Evolutionary conservation across 805 yeast genomes (phyloP), one percentile per base, ranked within the genome.

Genomic region (Starmerella ratchasimensis): DNA sequence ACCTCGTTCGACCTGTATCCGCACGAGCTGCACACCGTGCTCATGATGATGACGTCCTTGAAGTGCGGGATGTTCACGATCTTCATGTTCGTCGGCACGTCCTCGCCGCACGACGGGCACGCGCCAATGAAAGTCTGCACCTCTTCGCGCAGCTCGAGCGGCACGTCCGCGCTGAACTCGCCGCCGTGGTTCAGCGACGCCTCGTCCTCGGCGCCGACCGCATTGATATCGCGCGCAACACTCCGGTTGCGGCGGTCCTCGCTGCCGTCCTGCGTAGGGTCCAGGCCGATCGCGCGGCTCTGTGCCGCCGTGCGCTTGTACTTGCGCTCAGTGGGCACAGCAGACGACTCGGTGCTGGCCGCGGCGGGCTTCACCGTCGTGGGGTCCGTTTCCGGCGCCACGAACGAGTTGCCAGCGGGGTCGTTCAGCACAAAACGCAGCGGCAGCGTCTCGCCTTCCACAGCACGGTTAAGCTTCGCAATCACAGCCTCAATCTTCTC

Each of bases 1-100:
- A 90, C 98, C 60, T 90, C 99, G 57, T 90, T 90, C 14, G 94
- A 81, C 63, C 82, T 88, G 62, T 80, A 90, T 26, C 97, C 98
- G 63, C 99, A 90, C 45, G 72, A 62, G 23, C 77, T 86, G 63
- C 99, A 90, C 1, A 72, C 76, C 1, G 98, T 90, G 34, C 93
- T 79, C 98, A 90, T 90, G 51, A 90, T 72, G 42, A 90, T 79
- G 28, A 90, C 99, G 48, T 90, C 97, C 62, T 88, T 86, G 71
- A 90, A 90, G 62, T 90, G 97, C 16, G 99, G 99, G 48, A 90
- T 90, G 58, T 83, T 77, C 17, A 90, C 94, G 27, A 84, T 72
- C 64, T 90, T 90, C 99, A 90, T 90, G 56, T 86, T 93, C 2
- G 99, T 90, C 39, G 74, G 81, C 59, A 94, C 80, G 10, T 76